Conservation (phyloP, 2,329 filamentous ascomycete species). For the Sclerotinia spermophila region DNA sequence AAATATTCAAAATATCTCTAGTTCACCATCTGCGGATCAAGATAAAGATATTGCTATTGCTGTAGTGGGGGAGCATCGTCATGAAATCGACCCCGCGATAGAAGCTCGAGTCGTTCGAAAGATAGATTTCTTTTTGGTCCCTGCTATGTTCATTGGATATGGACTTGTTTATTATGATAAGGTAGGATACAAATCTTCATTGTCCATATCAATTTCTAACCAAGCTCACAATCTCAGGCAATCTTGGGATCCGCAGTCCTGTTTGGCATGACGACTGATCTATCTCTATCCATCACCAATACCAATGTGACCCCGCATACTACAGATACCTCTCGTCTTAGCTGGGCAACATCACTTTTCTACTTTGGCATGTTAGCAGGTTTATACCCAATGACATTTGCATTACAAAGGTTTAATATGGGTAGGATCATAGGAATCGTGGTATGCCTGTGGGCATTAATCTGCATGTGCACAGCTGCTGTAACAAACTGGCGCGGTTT, state of each 20-base stretch:
- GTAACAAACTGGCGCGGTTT: constrained; percentile 62
- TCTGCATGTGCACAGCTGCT: constrained; percentile 66
- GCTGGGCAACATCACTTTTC: constrained; percentile 75
- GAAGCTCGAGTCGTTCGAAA: constrained; percentile 58
- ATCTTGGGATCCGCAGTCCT: constrained; percentile 70
- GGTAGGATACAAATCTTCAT: constrained; percentile 36
- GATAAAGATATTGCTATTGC: constrained; percentile 34
- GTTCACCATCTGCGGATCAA: neutral
- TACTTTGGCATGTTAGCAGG: constrained; percentile 78
- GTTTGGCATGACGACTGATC: constrained; percentile 72
- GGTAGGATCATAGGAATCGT: constrained; percentile 60
- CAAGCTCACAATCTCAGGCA: constrained; percentile 45
- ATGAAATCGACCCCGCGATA: constrained; percentile 46
- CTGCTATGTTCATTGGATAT: constrained; percentile 62
- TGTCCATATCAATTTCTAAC: neutral
- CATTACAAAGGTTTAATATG: constrained; percentile 63
- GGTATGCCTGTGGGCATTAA: constrained; percentile 62
- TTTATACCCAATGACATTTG: constrained; percentile 69
- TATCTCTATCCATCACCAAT: constrained; percentile 54
- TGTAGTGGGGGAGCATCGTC: constrained; percentile 32
- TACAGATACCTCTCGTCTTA: constrained; percentile 63
- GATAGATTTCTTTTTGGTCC: constrained; percentile 65
- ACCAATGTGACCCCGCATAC: constrained; percentile 48
- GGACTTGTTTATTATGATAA: constrained; percentile 70
- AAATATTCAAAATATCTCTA: neutral